Conservation (phyloP, 345 rosid species). For the Raphanus sativus region DNA sequence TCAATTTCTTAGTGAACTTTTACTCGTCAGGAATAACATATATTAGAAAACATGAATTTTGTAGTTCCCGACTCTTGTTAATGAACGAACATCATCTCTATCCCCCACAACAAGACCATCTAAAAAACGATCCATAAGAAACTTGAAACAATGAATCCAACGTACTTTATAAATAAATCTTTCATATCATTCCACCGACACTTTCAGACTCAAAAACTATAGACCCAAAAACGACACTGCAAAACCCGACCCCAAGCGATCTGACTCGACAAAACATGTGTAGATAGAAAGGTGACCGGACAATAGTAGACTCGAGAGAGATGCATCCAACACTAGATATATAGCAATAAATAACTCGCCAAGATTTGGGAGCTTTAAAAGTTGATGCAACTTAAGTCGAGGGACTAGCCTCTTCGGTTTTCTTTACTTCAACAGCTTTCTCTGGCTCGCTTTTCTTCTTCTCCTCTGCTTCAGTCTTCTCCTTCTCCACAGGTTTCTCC, state of each 20-base stretch:
- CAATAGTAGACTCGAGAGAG: conserved; percentile 17
- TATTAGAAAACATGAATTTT: background rate
- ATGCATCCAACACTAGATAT: conserved; percentile 19
- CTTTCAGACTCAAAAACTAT: conserved; percentile 31
- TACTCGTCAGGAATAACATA: background rate
- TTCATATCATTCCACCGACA: conserved; percentile 6
- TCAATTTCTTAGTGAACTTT: background rate
- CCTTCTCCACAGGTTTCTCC: conserved; percentile 44
- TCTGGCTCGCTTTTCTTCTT: conserved; percentile 40
- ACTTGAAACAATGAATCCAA: conserved; percentile 18
- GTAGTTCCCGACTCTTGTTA: background rate
- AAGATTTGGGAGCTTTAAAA: conserved; percentile 15
- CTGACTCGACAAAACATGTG: conserved; percentile 27
- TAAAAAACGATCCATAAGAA: conserved; percentile 11
- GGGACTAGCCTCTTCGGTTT: conserved; percentile 49
- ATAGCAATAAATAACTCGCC: conserved; percentile 13
- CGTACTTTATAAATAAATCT: conserved; percentile 10
- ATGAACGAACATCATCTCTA: conserved; percentile 16
- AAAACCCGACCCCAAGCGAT: conserved; percentile 32
- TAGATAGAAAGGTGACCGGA: conserved; percentile 32
- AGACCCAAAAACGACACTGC: conserved; percentile 27
- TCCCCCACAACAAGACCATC: conserved; percentile 18
- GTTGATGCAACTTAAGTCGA: conserved; percentile 42
- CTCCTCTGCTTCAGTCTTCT: conserved; percentile 37
- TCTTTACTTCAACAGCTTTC: conserved; percentile 46